Evolutionary conservation across 345 rosid species (phyloP).

Genomic region (Lepidium africanum): DNA sequence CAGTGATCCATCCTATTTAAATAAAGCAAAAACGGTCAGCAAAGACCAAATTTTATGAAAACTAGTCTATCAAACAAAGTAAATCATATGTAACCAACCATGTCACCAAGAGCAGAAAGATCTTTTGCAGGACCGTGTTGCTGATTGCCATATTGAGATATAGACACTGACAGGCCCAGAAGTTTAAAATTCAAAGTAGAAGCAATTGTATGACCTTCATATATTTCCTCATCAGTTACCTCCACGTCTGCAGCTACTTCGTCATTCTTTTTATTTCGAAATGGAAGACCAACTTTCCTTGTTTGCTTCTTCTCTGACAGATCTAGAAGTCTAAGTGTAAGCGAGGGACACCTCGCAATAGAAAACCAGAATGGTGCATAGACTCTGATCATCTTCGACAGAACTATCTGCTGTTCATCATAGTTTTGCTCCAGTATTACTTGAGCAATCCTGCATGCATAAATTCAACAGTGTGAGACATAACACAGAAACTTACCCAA

Average conservation of each 20-base stretch:
- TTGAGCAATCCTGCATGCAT: constrained; percentile 66
- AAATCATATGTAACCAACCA: constrained; percentile 42
- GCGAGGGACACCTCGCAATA: constrained; percentile 78
- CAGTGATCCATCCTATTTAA: constrained; percentile 78
- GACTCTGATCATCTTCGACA: constrained; percentile 62
- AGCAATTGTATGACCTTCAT: constrained; percentile 83
- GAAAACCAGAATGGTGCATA: constrained; percentile 94
- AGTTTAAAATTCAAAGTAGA: constrained; percentile 77
- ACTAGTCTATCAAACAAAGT: neutral
- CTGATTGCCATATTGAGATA: constrained; percentile 43
- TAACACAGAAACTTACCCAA: neutral
- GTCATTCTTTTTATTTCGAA: constrained; percentile 40
- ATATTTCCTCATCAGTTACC: constrained; percentile 73
- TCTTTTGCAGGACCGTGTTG: constrained; percentile 70
- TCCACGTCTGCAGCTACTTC: constrained; percentile 37
- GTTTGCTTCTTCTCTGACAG: constrained; percentile 41
- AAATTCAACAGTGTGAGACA: constrained; percentile 22
- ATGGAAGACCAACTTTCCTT: constrained; percentile 44
- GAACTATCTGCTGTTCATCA: constrained; percentile 45
- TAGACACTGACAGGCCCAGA: constrained; percentile 61
- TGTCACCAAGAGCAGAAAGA: constrained; percentile 85
- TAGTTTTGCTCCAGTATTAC: constrained; percentile 78
- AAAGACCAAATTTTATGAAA: neutral
- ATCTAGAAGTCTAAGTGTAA: constrained; percentile 55
- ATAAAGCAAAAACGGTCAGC: neutral